Conservation (phyloP, 1,139 yeast species). For the Suhomyces coccinellae region DNA sequence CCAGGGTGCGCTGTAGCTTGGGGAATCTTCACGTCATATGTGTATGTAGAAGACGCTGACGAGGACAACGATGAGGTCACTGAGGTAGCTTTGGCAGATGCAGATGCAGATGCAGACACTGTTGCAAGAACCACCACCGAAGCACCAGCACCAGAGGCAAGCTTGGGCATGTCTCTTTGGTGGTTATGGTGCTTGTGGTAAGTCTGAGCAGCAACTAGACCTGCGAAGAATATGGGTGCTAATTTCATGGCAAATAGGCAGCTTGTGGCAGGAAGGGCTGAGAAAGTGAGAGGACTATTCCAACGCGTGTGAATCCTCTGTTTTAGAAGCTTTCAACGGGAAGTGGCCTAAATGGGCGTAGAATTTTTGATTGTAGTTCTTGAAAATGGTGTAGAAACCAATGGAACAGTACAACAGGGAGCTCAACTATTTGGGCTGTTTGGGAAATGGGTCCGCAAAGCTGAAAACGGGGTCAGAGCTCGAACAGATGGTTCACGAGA, state of each 20-base stretch:
- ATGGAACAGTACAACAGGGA: too few relatives aligned
- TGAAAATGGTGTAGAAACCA: too few relatives aligned
- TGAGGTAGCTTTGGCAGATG: constrained; percentile 4
- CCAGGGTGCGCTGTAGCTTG: constrained; percentile 1
- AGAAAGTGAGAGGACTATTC: too few relatives aligned
- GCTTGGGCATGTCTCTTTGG: constrained; percentile 3
- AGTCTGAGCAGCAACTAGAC: background rate
- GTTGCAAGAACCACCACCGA: background rate
- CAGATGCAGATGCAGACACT: background rate
- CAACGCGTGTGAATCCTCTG: too few relatives aligned
- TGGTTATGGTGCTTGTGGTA: constrained; percentile 7
- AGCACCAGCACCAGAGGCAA: constrained; percentile 1
- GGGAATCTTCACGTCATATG: constrained; percentile 21
- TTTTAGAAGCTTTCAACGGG: too few relatives aligned
- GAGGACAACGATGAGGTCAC: too few relatives aligned
- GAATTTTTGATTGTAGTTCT: too few relatives aligned
- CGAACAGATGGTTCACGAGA: too few relatives aligned
- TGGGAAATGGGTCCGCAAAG: too few relatives aligned
- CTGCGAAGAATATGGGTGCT: background rate
- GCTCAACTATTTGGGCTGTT: too few relatives aligned
- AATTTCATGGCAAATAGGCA: background rate
- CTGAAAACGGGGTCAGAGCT: too few relatives aligned
- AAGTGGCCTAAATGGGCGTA: too few relatives aligned
- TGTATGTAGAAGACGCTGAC: constrained; percentile 11
- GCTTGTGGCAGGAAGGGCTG: background rate